A percentile compares a stretch with the other conserved stretches of the same genome.
phyloP scores from a whole-genome alignment of 2,329 filamentous ascomycete species.

The Colletotrichum falcatum region DNA sequence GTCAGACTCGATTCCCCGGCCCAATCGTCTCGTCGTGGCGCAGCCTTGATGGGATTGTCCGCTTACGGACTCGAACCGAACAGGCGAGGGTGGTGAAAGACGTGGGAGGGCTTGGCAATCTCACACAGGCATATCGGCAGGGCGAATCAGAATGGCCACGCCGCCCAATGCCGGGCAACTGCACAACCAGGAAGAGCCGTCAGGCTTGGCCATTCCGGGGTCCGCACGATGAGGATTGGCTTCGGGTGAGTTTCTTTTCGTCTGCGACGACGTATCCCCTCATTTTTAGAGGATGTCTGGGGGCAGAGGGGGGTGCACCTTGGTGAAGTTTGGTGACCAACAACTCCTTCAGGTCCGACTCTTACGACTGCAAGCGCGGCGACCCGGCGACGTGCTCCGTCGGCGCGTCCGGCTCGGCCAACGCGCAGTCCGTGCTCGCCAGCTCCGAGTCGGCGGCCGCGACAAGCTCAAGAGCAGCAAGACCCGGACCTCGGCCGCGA shows the following conservation, averaged over 20 bases:
- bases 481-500: neutral
- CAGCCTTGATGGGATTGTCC: slow-evolving; percentile 17
- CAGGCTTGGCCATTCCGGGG: neutral
- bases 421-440: slow-evolving; percentile 2
- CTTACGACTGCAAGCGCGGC: slow-evolving; percentile 29
- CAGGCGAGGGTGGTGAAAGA: neutral
- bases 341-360: slow-evolving; percentile 10
- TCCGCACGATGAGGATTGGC: slow-evolving; percentile 27
- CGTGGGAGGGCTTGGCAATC: neutral
- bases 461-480: slow-evolving; percentile 19
- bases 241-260: slow-evolving; percentile 6
- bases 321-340: neutral
- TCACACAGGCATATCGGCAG: neutral
- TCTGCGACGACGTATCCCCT: too few relatives aligned
- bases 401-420: neutral
- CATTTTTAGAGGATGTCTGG: too few relatives aligned
- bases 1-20: neutral
- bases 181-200: neutral
- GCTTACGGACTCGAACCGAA: neutral
- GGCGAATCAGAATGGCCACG: neutral
- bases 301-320: too few relatives aligned
- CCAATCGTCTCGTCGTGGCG: slow-evolving; percentile 4
- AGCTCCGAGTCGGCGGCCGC: slow-evolving; percentile 16
- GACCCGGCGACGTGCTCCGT: slow-evolving; percentile 22
- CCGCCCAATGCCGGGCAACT: slow-evolving; percentile 7